Conservation (phyloP, 352 stramenopile species). For the Pythium scleroteichum region DNA sequence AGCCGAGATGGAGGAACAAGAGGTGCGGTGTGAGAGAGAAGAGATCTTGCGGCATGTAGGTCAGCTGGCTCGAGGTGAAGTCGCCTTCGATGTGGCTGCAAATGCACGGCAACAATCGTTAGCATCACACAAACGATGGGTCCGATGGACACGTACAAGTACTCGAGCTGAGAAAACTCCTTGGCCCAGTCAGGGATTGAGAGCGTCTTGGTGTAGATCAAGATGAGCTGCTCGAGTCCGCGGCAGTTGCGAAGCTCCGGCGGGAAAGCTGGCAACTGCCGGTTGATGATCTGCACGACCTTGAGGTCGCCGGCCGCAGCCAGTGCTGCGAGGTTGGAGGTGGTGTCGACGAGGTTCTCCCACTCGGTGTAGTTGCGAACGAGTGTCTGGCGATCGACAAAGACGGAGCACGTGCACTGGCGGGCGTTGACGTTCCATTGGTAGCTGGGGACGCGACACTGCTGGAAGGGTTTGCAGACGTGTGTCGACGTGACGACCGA, state of each 20-base stretch:
- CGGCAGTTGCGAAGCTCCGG: constrained; percentile 12
- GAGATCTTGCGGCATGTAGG: constrained; percentile 14
- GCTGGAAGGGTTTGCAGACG: neutral
- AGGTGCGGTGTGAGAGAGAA: constrained; percentile 4
- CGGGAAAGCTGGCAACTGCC: constrained; percentile 10
- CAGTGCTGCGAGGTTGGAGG: constrained; percentile 5
- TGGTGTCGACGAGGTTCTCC: constrained; percentile 18
- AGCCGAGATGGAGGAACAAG: constrained; percentile 16
- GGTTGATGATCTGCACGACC: constrained; percentile 29
- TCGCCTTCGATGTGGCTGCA: constrained; percentile 18
- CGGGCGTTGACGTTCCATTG: constrained; percentile 22
- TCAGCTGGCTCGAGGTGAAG: constrained; percentile 6
- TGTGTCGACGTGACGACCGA: neutral
- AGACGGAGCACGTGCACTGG: constrained; percentile 31
- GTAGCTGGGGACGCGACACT: constrained; percentile 19
- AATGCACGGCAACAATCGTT: neutral
- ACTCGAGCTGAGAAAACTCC: constrained; percentile 19
- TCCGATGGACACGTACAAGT: constrained; percentile 26
- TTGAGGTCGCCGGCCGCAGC: constrained; percentile 16
- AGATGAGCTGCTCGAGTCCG: constrained; percentile 16
- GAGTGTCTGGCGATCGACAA: constrained; percentile 17
- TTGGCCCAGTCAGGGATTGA: constrained; percentile 20
- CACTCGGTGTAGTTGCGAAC: constrained; percentile 20
- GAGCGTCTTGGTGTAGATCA: constrained; percentile 29
- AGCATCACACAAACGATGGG: constrained; percentile 1